A percentile compares a stretch with the other conserved stretches of the same genome.
Evolutionary conservation across 2,329 filamentous ascomycete species (phyloP).

Genomic region (Phaeoacremonium minimum): DNA sequence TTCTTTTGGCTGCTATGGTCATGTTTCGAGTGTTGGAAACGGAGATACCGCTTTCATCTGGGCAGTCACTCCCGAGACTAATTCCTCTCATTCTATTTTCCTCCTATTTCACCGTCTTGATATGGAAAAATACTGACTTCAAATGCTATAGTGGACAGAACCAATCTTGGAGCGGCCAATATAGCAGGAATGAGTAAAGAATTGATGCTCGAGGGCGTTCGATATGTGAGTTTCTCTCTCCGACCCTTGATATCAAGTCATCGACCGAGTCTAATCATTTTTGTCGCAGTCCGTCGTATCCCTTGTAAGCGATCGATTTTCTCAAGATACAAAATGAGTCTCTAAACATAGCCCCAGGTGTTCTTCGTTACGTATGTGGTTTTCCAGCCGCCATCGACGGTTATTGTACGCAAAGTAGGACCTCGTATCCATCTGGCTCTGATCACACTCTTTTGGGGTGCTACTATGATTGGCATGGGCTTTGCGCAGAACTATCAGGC

Average conservation of each 20-base stretch:
- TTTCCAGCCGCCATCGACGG: conserved; percentile 67
- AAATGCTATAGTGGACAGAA: no score
- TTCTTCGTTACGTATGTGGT: conserved; percentile 73
- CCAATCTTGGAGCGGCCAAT: conserved; percentile 68
- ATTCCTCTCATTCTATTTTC: no score
- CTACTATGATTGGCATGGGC: conserved; percentile 61
- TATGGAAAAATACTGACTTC: no score
- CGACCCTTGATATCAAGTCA: no score
- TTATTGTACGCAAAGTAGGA: conserved; percentile 64
- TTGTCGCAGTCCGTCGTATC: no score
- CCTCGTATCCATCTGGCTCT: conserved; percentile 50
- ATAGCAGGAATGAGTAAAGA: conserved; percentile 62
- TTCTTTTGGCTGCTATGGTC: no score
- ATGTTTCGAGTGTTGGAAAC: no score
- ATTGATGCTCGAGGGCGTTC: conserved; percentile 37
- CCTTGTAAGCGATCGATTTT: no score
- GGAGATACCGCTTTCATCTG: no score
- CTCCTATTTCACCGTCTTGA: no score
- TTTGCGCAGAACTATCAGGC: conserved; percentile 49
- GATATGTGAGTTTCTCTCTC: conserved; percentile 41
- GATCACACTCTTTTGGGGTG: conserved; percentile 57
- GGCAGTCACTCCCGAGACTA: no score
- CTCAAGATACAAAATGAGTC: conserved; percentile 27
- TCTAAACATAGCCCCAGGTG: conserved; percentile 65
- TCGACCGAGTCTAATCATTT: no score